Evolutionary conservation across 1,139 yeast genomes (phyloP).

Genomic region (Candida sanyaensis): DNA sequence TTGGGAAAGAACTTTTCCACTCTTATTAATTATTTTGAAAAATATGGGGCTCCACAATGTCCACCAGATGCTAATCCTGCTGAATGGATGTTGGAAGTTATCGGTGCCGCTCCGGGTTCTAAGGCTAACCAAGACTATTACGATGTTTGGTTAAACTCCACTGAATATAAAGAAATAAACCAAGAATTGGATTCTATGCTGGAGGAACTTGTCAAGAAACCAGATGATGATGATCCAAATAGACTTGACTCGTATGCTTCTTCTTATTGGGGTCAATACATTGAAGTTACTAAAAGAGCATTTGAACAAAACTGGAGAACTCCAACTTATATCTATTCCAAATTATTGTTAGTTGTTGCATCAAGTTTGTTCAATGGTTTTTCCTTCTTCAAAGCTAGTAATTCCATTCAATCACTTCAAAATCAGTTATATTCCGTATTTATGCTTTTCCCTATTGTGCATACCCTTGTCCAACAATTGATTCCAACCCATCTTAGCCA

Average conservation of each 20-base stretch:
- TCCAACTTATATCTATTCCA: conserved; percentile 41
- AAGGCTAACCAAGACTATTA: conserved; percentile 34
- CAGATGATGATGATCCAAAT: conserved; percentile 24
- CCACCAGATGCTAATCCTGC: conserved; percentile 51
- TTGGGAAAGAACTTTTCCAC: conserved; percentile 55
- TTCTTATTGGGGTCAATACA: conserved; percentile 26
- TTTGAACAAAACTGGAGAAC: conserved; percentile 47
- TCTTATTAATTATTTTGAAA: conserved; percentile 56
- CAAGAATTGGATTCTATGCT: conserved; percentile 32
- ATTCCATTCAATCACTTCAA: conserved; percentile 40
- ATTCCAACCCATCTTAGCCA: too few relatives aligned
- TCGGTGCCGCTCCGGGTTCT: conserved; percentile 44
- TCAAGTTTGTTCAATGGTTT: conserved; percentile 51
- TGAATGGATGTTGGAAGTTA: conserved; percentile 59
- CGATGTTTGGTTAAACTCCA: conserved; percentile 35
- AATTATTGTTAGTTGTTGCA: conserved; percentile 35
- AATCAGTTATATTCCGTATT: conserved; percentile 57
- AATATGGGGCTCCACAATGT: conserved; percentile 48
- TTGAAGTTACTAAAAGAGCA: conserved; percentile 26
- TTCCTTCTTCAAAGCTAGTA: conserved; percentile 37
- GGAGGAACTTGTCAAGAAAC: conserved; percentile 27
- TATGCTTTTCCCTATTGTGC: conserved; percentile 29
- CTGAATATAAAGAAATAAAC: conserved; percentile 24
- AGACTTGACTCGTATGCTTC: conserved; percentile 25
- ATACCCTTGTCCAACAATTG: too few relatives aligned